Evolutionary conservation across 371 early-diverging fungal species (phyloP), one percentile per base, ranked within the genome.

Genomic region (Saksenaea vasiformis): DNA sequence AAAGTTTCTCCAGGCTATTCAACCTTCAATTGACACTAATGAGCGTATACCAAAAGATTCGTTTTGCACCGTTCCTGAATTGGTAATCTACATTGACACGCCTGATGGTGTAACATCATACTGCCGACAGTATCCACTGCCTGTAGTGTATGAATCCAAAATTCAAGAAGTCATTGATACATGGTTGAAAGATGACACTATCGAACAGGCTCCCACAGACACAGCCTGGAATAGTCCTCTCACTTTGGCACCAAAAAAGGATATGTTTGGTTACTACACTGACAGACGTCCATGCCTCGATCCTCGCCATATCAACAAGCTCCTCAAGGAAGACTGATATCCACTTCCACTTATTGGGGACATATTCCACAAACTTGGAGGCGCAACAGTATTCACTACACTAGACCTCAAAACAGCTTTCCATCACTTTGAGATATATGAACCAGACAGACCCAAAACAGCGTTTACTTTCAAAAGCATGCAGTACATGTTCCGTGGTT

Each of bases 321-420:
- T 60, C n/a, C 19, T 72, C 1, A 58, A 61, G 0, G 56, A 64
- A 17, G 72, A 76, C 24, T 41, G 61, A 15, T 72, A 43, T 28
- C 68, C 70, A 14, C 2, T 76, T 0, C 76, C 76, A 2, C 31
- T 72, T 0, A 58, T 70, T 0, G 38, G 44, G 1, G 72, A 71
- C 10, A 67, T 80, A 11, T 60, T 72, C 38, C 38, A 68, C 0
- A 5, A 11, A 1, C 2, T 73, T 24, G 58, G 51, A 37, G 70
- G 67, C 27, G 10, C 60, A 31, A 28, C 11, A 9, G 47, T 70
- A 0, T 76, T 64, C 53, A 62, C 74, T 0, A 67, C 66, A 0
- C 24, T 76, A 0, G 76, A 79, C 37, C 47, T 74, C 0, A 54
- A 60, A 14, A 65, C 56, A 8, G 72, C 75, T 15, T 73, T 67